phyloP scores from a whole-genome alignment of 1,284 basidiomycete genomes.

The Heimioporus retisporus region DNA sequence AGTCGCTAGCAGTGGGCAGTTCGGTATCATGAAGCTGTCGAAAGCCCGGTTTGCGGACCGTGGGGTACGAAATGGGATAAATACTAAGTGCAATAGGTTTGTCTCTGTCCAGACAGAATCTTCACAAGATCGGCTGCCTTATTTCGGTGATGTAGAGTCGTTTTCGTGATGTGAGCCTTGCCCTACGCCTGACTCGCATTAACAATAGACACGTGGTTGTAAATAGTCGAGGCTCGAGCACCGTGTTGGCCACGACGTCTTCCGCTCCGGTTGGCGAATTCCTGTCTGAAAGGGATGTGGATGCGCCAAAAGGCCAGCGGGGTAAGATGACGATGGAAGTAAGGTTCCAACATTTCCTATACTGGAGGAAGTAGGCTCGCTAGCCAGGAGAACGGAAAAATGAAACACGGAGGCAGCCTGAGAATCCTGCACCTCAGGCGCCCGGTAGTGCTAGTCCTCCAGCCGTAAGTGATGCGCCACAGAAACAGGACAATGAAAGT shows the following conservation, averaged over 20 bases:
- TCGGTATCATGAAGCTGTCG: conserved; percentile 93
- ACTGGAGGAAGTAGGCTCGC: conserved; percentile 81
- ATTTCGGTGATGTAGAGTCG: conserved; percentile 88
- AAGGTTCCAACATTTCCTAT: conserved; percentile 79
- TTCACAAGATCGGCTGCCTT: conserved; percentile 92
- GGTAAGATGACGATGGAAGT: conserved; percentile 85
- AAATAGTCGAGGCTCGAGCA: conserved; percentile 75
- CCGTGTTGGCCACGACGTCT: conserved; percentile 91
- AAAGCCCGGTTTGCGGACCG: conserved; percentile 85
- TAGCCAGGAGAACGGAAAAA: conserved; percentile 27
- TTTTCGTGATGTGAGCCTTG: conserved; percentile 42
- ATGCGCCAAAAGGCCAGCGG: conserved; percentile 63
- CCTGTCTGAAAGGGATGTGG: conserved; percentile 71
- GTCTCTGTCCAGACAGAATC: conserved; percentile 67
- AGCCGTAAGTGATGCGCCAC: conserved; percentile 73
- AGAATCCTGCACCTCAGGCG: conserved; percentile 15
- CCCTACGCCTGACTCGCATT: conserved; percentile 21
- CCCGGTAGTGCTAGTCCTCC: conserved; percentile 13
- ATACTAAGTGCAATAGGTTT: conserved; percentile 84
- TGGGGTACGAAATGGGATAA: conserved; percentile 91
- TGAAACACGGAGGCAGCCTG: conserved; percentile 2
- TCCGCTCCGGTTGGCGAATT: conserved; percentile 85
- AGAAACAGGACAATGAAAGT: conserved; percentile 76
- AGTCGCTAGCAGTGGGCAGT: conserved; percentile 91
- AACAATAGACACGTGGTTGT: too few relatives aligned